phyloP scores from a whole-genome alignment of 768 basidiomycete species.

The Russula earlei region DNA sequence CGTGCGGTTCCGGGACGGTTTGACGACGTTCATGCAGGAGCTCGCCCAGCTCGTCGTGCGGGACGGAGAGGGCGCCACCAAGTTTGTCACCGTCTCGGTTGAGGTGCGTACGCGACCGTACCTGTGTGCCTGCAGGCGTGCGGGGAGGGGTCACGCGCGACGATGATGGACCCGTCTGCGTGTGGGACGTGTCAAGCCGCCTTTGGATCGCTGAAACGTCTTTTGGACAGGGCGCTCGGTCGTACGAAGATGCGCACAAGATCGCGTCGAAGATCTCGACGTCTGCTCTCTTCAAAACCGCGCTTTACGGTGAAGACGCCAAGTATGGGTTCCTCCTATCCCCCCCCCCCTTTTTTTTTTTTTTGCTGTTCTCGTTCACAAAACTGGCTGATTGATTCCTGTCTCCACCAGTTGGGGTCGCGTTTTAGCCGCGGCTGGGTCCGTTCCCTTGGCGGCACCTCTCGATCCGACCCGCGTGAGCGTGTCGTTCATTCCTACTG shows the following conservation, averaged over 20 bases:
- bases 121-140: too few relatives aligned
- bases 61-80: conserved; percentile 89
- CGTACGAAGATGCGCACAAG: conserved; percentile 78
- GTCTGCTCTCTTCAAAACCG: conserved; percentile 91
- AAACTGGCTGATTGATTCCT: not conserved
- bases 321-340: too few relatives aligned
- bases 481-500: conserved; percentile 79
- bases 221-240: conserved; percentile 55
- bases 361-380: too few relatives aligned
- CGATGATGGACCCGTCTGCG: too few relatives aligned
- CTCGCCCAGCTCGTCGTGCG: conserved; percentile 74
- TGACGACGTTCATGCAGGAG: conserved; percentile 83
- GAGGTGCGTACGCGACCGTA: conserved; percentile 59
- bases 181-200: too few relatives aligned
- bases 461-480: conserved; percentile 72
- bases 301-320: conserved; percentile 92
- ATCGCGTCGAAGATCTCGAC: conserved; percentile 89
- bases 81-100: conserved; percentile 90
- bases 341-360: not conserved
- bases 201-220: not conserved
- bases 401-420: conserved; percentile 80
- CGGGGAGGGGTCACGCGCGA: too few relatives aligned
- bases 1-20: conserved; percentile 62
- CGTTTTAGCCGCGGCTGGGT: conserved; percentile 87
- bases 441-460: conserved; percentile 46